Percentiles rank a stretch among this genome's conserved stretches.
phyloP scores from a whole-genome alignment of 768 basidiomycete species.

The Hortiboletus campestris region DNA sequence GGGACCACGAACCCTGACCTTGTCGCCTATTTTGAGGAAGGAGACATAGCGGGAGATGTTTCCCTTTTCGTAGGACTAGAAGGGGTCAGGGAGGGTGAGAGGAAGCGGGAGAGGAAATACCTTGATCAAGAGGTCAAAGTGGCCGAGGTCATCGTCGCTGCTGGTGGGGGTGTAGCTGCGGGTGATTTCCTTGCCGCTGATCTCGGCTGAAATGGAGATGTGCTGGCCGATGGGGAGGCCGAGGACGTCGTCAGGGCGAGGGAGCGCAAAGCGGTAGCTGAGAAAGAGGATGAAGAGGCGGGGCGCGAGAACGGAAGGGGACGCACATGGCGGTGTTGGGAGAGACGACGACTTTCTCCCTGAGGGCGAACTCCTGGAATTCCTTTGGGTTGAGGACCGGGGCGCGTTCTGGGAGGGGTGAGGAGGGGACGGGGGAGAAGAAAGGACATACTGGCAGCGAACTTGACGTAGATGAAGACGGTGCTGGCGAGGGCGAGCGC shows the following conservation, averaged over 20 bases:
- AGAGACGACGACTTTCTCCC: conserved; percentile 79
- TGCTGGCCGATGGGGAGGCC: conserved; percentile 97
- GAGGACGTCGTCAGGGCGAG: conserved; percentile 69
- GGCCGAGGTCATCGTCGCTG: conserved; percentile 87
- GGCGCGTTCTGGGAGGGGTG: conserved; percentile 49
- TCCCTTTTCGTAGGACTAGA: conserved; percentile 91
- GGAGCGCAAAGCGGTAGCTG: conserved; percentile 92
- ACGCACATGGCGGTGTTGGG: conserved; percentile 94
- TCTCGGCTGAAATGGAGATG: conserved; percentile 86
- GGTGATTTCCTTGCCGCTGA: conserved; percentile 85
- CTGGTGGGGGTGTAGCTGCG: conserved; percentile 96
- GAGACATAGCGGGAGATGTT: conserved; percentile 91
- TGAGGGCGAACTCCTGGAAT: conserved; percentile 83
- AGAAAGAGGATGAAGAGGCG: not conserved
- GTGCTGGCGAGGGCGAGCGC: conserved; percentile 49
- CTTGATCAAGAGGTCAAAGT: conserved; percentile 98
- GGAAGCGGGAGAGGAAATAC: conserved; percentile 37
- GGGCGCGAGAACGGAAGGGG: not conserved
- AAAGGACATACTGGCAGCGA: conserved; percentile 40
- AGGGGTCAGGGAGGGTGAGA: not conserved
- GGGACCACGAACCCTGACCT: conserved; percentile 89
- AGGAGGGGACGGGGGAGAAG: not conserved
- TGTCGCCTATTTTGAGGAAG: conserved; percentile 83
- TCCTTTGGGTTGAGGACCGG: conserved; percentile 69
- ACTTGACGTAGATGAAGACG: conserved; percentile 53